Conservation (phyloP, 1,284 basidiomycete genomes). For the Ceratobasidium sp. region DNA sequence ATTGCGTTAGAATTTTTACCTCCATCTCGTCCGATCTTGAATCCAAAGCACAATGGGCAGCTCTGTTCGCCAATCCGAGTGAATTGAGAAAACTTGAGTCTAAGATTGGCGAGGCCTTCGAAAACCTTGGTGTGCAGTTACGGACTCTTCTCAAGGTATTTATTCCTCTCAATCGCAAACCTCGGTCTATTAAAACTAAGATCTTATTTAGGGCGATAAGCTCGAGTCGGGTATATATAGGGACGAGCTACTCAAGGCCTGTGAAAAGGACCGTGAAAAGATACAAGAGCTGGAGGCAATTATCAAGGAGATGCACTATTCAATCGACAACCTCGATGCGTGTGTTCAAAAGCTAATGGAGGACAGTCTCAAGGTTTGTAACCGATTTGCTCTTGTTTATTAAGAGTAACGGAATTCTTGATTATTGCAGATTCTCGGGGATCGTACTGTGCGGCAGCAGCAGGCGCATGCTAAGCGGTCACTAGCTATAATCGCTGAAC, state of each 20-base stretch:
- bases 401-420: not conserved
- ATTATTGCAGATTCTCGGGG: slow-evolving; percentile 7
- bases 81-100: not conserved
- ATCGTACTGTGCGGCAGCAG: not conserved
- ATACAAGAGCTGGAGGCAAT: slow-evolving; percentile 19
- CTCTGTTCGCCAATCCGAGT: not conserved
- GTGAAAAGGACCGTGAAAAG: not conserved
- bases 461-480: not conserved
- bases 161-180: not conserved
- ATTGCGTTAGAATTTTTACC: not conserved
- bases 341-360: slow-evolving; percentile 11
- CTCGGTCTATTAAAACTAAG: not conserved
- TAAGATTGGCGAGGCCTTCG: slow-evolving; percentile 4
- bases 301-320: not conserved
- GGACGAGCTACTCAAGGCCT: slow-evolving; percentile 5
- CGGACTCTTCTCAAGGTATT: slow-evolving; percentile 1
- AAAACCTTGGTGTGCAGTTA: not conserved
- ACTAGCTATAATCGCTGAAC: too few species aligned
- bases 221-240: not conserved
- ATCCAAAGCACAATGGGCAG: not conserved
- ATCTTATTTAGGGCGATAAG: not conserved
- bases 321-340: not conserved
- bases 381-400: not conserved
- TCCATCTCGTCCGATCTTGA: slow-evolving; percentile 4
- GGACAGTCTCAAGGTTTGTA: slow-evolving; percentile 13